Conservation (phyloP, 1,284 basidiomycete genomes). For the Cutaneotrichosporon sp. region DNA sequence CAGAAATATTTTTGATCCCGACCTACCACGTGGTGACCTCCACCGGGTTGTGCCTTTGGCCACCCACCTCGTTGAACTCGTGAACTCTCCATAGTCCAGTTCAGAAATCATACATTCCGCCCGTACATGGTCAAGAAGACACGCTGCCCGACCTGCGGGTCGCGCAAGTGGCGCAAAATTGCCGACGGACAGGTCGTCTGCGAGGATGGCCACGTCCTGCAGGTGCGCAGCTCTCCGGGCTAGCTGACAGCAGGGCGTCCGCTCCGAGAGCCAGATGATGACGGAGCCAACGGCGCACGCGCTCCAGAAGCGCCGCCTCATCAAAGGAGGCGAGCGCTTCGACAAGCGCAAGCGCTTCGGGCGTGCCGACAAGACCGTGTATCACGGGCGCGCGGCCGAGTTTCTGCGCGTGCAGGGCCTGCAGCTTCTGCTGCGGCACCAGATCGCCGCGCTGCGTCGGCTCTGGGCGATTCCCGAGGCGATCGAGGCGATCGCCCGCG, state of each 20-base stretch:
- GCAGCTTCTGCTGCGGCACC: slow-evolving; percentile 74
- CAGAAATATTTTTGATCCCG: slow-evolving; percentile 30
- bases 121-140: slow-evolving; percentile 35
- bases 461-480: slow-evolving; percentile 73
- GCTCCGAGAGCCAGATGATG: slow-evolving; percentile 44
- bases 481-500: slow-evolving; percentile 78
- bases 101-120: background rate
- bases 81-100: no score
- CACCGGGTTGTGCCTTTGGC: slow-evolving; percentile 11
- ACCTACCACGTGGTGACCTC: slow-evolving; percentile 22
- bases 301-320: slow-evolving; percentile 37
- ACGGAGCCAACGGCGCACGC: slow-evolving; percentile 35
- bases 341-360: slow-evolving; percentile 39
- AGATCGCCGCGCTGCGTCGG: slow-evolving; percentile 64
- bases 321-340: slow-evolving; percentile 25
- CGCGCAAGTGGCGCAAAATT: slow-evolving; percentile 49
- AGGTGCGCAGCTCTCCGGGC: slow-evolving; percentile 30
- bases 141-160: slow-evolving; percentile 48
- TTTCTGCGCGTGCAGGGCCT: slow-evolving; percentile 78
- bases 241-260: slow-evolving; percentile 38
- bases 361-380: slow-evolving; percentile 60
- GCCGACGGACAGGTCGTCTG: slow-evolving; percentile 36
- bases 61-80: background rate
- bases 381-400: slow-evolving; percentile 72
- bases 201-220: slow-evolving; percentile 52